Percentiles rank a stretch among this genome's conserved stretches.
Evolutionary conservation across 352 stramenopile species (phyloP).

Genomic region (Pythium chondricola): DNA sequence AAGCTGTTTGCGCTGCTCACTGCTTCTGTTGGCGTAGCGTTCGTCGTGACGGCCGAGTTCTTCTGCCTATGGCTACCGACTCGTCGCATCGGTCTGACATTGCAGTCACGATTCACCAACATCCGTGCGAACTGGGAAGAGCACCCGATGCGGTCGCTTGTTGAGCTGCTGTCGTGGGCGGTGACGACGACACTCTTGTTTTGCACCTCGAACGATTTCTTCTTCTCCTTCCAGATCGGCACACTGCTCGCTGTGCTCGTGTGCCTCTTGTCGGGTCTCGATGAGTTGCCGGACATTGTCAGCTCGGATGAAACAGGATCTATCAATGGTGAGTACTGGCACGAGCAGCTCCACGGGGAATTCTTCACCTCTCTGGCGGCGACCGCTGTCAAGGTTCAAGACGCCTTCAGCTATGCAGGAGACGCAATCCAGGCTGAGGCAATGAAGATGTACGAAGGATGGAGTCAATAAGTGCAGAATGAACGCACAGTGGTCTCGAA

Average conservation of each 20-base stretch:
- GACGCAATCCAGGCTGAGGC: slow-evolving; percentile 32
- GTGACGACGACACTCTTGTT: slow-evolving; percentile 52
- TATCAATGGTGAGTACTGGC: slow-evolving; percentile 43
- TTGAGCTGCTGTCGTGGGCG: slow-evolving; percentile 62
- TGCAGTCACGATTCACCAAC: slow-evolving; percentile 70
- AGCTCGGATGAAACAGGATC: slow-evolving; percentile 23
- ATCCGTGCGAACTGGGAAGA: slow-evolving; percentile 56
- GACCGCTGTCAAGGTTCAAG: slow-evolving; percentile 36
- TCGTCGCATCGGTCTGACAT: slow-evolving; percentile 54
- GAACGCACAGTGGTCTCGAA: no score
- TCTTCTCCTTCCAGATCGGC: slow-evolving; percentile 43
- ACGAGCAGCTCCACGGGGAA: slow-evolving; percentile 41
- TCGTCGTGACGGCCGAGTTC: slow-evolving; percentile 69
- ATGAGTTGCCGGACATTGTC: slow-evolving; percentile 52
- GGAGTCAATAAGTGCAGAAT: slow-evolving; percentile 43
- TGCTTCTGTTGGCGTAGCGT: slow-evolving; percentile 55
- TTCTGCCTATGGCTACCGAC: slow-evolving; percentile 77
- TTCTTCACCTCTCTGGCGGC: slow-evolving; percentile 35
- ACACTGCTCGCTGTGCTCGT: slow-evolving; percentile 48
- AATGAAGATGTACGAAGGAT: slow-evolving; percentile 70
- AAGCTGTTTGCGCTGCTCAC: slow-evolving; percentile 67
- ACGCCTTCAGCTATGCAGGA: slow-evolving; percentile 16
- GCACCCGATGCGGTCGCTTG: slow-evolving; percentile 37
- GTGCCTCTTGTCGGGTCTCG: slow-evolving; percentile 45
- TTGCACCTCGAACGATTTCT: slow-evolving; percentile 42